These are phyloP conservation scores for Elaeis guineensis DNA, from an alignment of 176 grass and related monocot genomes.

Conservation along the genomic window DNA sequence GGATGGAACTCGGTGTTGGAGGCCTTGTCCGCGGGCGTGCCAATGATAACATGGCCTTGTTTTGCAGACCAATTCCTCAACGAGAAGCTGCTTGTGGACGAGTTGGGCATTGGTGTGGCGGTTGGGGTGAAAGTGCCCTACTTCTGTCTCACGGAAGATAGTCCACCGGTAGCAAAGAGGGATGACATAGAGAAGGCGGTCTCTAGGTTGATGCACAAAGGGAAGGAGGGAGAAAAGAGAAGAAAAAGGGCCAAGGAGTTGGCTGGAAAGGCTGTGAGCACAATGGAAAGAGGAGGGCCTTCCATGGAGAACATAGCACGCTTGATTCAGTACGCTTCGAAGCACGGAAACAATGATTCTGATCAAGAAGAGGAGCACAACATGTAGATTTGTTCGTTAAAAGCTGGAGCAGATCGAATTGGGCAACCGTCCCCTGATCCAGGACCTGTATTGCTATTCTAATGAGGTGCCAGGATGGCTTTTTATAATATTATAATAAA, in stretches of 20 bases:
- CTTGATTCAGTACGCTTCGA: conserved; percentile 18
- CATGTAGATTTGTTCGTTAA: no score
- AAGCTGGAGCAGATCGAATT: no score
- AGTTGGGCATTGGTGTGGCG: conserved; percentile 21
- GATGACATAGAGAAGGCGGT: conserved; percentile 18
- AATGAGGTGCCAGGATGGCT: no score
- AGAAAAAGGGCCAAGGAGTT: conserved; percentile 15
- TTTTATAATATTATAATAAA: no score
- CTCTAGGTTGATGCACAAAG: conserved; percentile 14
- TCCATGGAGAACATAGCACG: conserved; percentile 11
- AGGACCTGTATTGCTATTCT: no score
- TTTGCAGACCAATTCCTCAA: conserved; percentile 34
- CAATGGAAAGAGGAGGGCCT: conserved; percentile 30
- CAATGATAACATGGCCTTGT: conserved; percentile 35
- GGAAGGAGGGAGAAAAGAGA: conserved; percentile 13
- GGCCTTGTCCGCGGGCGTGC: conserved; percentile 17
- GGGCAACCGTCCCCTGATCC: no score
- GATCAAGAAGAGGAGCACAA: no score
- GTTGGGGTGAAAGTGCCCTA: background rate
- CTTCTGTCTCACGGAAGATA: background rate
- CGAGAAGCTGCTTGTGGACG: conserved; percentile 24
- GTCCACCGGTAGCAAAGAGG: conserved; percentile 1
- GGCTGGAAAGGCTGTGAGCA: conserved; percentile 6
- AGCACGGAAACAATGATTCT: background rate
- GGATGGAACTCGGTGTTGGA: conserved; percentile 44